Percentiles rank a stretch among this genome's conserved stretches.
Evolutionary conservation across 179 eudicot genomes (phyloP).

Genomic region (Nepenthes alata): DNA sequence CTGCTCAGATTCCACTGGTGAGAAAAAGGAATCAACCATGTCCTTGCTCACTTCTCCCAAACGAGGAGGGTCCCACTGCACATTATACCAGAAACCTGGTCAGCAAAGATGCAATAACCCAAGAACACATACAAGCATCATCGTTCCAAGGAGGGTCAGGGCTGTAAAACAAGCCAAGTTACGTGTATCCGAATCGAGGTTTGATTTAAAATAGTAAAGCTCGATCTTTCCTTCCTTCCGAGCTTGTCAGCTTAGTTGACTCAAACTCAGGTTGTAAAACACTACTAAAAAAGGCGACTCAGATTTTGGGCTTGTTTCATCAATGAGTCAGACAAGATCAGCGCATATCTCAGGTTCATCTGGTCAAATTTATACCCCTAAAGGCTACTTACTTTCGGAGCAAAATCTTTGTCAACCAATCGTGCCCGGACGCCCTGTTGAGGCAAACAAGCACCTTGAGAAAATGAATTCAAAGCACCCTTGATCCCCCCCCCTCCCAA

Average conservation of each 20-base stretch:
- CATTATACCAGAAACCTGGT: constrained; percentile 1
- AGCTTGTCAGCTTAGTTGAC: neutral
- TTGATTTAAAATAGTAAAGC: neutral
- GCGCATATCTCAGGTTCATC: neutral
- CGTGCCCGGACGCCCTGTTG: constrained; percentile 82
- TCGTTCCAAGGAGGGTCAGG: too few relatives aligned
- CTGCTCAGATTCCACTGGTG: constrained; percentile 31
- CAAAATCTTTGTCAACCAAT: constrained; percentile 82
- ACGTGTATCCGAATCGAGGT: neutral
- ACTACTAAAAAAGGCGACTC: neutral
- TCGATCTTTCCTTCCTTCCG: neutral
- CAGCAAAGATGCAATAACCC: too few relatives aligned
- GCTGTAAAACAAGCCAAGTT: too few relatives aligned
- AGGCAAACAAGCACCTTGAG: constrained; percentile 2
- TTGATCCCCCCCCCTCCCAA: neutral
- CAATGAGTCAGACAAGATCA: too few relatives aligned
- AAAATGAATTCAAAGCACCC: neutral
- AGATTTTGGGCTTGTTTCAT: too few relatives aligned
- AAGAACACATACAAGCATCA: too few relatives aligned
- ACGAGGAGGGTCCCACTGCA: constrained; percentile 63
- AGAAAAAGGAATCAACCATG: constrained; percentile 45
- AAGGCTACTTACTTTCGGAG: constrained; percentile 55
- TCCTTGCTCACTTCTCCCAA: constrained; percentile 42
- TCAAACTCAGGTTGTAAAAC: neutral
- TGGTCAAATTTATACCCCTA: neutral